Base-by-base conservation (phyloP, 1,284 basidiomycete species). In the Fistulinella cinereoalba region DNA sequence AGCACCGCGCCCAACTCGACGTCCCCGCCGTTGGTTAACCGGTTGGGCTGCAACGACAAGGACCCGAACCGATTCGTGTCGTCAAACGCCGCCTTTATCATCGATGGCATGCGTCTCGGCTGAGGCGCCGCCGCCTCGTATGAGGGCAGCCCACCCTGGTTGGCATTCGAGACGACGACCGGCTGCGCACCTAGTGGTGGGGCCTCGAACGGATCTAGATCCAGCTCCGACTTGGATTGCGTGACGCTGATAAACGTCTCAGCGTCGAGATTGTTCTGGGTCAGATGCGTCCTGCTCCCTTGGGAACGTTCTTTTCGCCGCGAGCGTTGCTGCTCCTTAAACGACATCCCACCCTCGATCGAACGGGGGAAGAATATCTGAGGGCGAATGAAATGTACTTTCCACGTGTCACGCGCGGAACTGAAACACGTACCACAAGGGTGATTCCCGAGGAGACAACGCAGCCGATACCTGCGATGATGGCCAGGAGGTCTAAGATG, bases 291-390 rank as follows among this genome's bases (percentile, higher is more conserved):
- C 1, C 15, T n/a, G 6, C 2, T 28, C 25, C 22, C 28, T 32
- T 28, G 37, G 12, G 25, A 19, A 3, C 31, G 61, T 47, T 57
- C 37, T 11, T 21, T 65, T 58, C 65, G 71, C 19, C 65, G 61
- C 29, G 70, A 66, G 16, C 62, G 69, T 1, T 60, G 58, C 10
- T 71, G 70, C 41, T 81, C 77, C n/a, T 68, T 71, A 4, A 65
- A 62, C 1, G 72, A 68, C 25, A 81, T 79, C 64, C 87, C 85
- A 34, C 71, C 69, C 60, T 84, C 76, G 42, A 81, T 73, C 3
- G 81, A 84, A 21, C 86, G 82, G 25, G 86, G 85, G 67, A 88
- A 88, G 72, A 88, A 88, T 24, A 88, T 85, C 84, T 86, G 23
- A 32, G 7, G 1, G 12, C 23, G 8, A 22, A 41, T 32, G 32